Percentiles rank a stretch among this genome's conserved stretches.
Conservation (phyloP, 2,329 filamentous ascomycete genomes). For the Hypoxylon sp. region DNA sequence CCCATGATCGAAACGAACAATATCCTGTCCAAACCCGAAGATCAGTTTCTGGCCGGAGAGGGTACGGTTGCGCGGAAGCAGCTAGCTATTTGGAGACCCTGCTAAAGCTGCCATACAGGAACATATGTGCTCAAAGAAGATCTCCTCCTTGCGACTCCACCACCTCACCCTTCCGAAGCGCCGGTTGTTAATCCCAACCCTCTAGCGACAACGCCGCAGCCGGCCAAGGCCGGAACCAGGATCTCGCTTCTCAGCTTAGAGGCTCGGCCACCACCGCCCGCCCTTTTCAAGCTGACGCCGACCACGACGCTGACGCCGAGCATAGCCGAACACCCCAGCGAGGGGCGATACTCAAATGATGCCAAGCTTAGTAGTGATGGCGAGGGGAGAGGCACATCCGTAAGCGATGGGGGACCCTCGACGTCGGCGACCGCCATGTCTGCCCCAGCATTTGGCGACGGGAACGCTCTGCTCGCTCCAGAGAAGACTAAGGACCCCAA, state of each 20-base stretch:
- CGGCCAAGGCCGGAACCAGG: conserved; percentile 85
- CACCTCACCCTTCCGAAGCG: conserved; percentile 93
- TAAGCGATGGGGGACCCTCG: conserved; percentile 56
- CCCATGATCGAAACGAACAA: conserved; percentile 96
- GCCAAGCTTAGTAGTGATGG: conserved; percentile 64
- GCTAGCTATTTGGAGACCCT: not conserved
- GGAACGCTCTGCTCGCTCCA: conserved; percentile 75
- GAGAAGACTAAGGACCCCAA: conserved; percentile 73
- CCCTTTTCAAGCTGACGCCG: conserved; percentile 63
- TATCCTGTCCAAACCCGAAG: conserved; percentile 81
- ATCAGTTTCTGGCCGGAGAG: conserved; percentile 92
- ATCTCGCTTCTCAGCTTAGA: conserved; percentile 79
- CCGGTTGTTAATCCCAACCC: conserved; percentile 89
- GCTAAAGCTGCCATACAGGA: conserved; percentile 58
- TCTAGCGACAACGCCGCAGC: conserved; percentile 81
- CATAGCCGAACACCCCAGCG: conserved; percentile 69
- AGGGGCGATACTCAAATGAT: conserved; percentile 67
- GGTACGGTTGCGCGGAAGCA: conserved; percentile 59
- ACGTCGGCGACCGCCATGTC: conserved; percentile 52
- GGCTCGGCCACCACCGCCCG: conserved; percentile 61
- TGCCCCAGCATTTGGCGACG: conserved; percentile 82
- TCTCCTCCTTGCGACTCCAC: conserved; percentile 89
- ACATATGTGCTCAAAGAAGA: conserved; percentile 92
- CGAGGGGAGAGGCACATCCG: conserved; percentile 61
- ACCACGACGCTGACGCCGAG: conserved; percentile 58